Evolutionary conservation across 345 rosid genomes (phyloP).

Genomic region (Lepidium africanum): DNA sequence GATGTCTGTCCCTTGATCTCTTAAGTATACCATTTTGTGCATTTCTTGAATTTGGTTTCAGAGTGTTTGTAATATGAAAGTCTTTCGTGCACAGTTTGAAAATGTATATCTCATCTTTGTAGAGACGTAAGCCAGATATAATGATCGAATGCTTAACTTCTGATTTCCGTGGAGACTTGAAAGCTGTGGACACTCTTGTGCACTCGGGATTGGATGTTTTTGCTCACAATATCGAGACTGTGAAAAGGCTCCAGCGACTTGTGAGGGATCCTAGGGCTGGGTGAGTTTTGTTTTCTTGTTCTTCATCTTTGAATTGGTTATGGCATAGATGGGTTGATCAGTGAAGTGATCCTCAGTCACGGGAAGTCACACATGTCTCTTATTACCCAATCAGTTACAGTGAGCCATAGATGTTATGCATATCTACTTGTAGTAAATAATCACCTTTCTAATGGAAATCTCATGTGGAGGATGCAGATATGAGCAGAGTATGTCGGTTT

Average conservation of each 20-base stretch:
- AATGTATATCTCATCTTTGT: slow-evolving; percentile 10
- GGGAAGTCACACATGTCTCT: background rate
- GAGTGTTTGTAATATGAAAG: background rate
- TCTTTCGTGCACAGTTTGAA: background rate
- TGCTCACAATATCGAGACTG: slow-evolving; percentile 95
- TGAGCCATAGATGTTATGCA: background rate
- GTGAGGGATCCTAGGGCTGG: slow-evolving; percentile 99
- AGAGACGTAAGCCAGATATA: slow-evolving; percentile 84
- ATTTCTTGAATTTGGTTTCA: background rate
- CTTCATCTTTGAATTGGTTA: background rate
- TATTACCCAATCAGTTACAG: background rate
- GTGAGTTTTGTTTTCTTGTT: slow-evolving; percentile 32
- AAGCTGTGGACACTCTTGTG: slow-evolving; percentile 69
- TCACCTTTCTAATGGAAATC: background rate
- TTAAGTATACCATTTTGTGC: background rate
- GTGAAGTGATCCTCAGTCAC: background rate
- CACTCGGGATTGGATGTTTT: slow-evolving; percentile 91
- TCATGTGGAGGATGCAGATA: slow-evolving; percentile 44
- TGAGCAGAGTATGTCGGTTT: slow-evolving; percentile 88
- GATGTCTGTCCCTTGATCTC: background rate
- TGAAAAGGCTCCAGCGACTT: slow-evolving; percentile 84
- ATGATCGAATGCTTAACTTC: slow-evolving; percentile 98
- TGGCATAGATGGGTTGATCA: background rate
- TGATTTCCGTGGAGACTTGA: slow-evolving; percentile 88
- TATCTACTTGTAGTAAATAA: slow-evolving; percentile 2